These are phyloP conservation scores for Lineolata rhizophorae DNA, from an alignment of 495 filamentous ascomycete species.

Conservation along the genomic window DNA sequence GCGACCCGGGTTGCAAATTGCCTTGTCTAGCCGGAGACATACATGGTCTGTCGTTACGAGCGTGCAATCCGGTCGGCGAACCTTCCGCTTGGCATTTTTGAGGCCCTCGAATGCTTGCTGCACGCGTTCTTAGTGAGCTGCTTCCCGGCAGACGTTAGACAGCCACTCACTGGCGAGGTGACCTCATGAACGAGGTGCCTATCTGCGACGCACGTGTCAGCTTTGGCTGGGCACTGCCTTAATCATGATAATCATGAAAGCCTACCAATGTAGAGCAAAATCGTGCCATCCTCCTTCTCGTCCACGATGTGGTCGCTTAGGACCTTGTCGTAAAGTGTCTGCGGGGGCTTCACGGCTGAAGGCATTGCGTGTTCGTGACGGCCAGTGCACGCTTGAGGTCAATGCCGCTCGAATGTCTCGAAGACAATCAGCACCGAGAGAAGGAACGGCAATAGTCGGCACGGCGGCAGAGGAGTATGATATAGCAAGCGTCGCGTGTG, in stretches of 20 bases:
- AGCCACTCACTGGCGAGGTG: constrained; percentile 70
- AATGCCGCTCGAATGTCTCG: too few relatives aligned
- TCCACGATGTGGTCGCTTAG: constrained; percentile 84
- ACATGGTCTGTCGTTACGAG: constrained; percentile 93
- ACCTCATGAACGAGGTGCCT: constrained; percentile 96
- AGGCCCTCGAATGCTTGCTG: constrained; percentile 95
- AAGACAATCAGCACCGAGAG: too few relatives aligned
- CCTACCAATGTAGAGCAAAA: constrained; percentile 78
- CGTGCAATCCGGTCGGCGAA: constrained; percentile 88
- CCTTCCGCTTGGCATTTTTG: constrained; percentile 61
- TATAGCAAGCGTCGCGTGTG: too few relatives aligned
- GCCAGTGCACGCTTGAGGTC: too few relatives aligned
- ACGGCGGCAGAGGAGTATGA: too few relatives aligned
- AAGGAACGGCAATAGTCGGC: too few relatives aligned
- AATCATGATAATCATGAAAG: constrained; percentile 5
- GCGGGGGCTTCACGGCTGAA: constrained; percentile 47
- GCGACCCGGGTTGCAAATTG: background rate
- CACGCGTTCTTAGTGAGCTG: constrained; percentile 11
- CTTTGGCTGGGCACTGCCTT: background rate
- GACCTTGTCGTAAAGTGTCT: constrained; percentile 96
- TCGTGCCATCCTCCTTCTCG: constrained; percentile 77
- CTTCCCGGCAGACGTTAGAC: too few relatives aligned
- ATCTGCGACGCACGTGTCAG: constrained; percentile 26
- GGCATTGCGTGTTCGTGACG: too few relatives aligned
- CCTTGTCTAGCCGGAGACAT: too few relatives aligned